Conservation (phyloP, 2,329 filamentous ascomycete species). For the Monosporascus sp. region DNA sequence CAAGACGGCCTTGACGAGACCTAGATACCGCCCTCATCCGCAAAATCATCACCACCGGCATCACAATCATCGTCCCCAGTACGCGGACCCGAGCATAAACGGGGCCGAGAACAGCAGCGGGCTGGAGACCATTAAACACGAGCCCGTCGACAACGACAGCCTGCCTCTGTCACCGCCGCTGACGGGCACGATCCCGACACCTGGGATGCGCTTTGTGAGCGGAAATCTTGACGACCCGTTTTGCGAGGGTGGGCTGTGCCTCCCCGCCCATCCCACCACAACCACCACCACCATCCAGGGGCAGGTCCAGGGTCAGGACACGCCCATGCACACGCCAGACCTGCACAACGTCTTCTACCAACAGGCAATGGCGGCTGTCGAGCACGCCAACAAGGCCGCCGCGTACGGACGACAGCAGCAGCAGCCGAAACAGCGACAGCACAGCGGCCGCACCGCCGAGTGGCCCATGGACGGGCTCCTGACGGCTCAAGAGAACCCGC, state of each 20-base stretch:
- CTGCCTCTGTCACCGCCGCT: slow-evolving; percentile 25
- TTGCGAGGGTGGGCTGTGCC: slow-evolving; percentile 13
- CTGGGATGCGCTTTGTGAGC: slow-evolving; percentile 19
- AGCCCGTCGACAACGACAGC: slow-evolving; percentile 17
- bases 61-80: background rate
- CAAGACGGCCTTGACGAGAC: background rate
- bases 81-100: background rate
- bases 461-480: slow-evolving; percentile 27
- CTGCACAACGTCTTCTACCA: slow-evolving; percentile 17
- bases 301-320: slow-evolving; percentile 5
- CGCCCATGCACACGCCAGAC: slow-evolving; percentile 20
- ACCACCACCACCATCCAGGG: slow-evolving; percentile 4
- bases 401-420: slow-evolving; percentile 6
- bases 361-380: slow-evolving; percentile 7
- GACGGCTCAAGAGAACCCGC: slow-evolving; percentile 8
- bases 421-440: slow-evolving; percentile 8
- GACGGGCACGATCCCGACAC: slow-evolving; percentile 21
- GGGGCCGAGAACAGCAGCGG: slow-evolving; percentile 11
- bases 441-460: slow-evolving; percentile 24
- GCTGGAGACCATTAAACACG: slow-evolving; percentile 8
- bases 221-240: slow-evolving; percentile 28
- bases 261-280: slow-evolving; percentile 6
- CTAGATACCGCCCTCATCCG: background rate
- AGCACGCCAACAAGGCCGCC: slow-evolving; percentile 3
- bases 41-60: background rate